Conservation (phyloP, 2,329 filamentous ascomycete species). For the Xylariales sp. region DNA sequence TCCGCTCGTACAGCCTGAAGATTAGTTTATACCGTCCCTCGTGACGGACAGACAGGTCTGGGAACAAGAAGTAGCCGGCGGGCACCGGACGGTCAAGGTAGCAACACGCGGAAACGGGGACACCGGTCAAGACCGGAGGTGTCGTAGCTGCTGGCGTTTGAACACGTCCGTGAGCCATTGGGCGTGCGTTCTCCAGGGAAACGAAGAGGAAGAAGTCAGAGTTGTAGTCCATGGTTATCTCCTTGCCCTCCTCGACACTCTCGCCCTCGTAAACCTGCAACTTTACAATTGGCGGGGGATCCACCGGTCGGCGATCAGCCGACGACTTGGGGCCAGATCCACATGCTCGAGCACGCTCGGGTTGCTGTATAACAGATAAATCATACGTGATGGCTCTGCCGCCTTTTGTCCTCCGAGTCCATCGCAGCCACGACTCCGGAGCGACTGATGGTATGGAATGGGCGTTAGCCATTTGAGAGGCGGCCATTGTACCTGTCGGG, state of each 20-base stretch:
- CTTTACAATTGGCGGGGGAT: conserved; percentile 91
- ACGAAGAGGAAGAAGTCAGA: conserved; percentile 97
- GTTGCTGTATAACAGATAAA: conserved; percentile 86
- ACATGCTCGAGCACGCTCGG: conserved; percentile 89
- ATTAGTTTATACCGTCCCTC: conserved; percentile 89
- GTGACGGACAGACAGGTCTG: conserved; percentile 91
- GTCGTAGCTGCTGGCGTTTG: conserved; percentile 62
- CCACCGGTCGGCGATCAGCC: conserved; percentile 85
- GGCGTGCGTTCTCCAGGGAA: conserved; percentile 80
- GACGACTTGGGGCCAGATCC: conserved; percentile 92
- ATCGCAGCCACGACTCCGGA: neutral
- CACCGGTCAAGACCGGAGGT: conserved; percentile 84
- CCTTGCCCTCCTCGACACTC: conserved; percentile 55
- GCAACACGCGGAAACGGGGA: conserved; percentile 91
- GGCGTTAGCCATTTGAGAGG: neutral
- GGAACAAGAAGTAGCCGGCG: conserved; percentile 94
- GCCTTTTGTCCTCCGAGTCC: conserved; percentile 60
- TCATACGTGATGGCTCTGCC: conserved; percentile 77
- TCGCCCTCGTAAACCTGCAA: conserved; percentile 77
- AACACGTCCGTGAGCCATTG: conserved; percentile 76
- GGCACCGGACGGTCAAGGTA: conserved; percentile 82
- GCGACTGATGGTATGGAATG: no score
- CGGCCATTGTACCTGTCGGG: conserved; percentile 1
- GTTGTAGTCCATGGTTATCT: conserved; percentile 87
- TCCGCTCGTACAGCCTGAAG: conserved; percentile 91